Evolutionary conservation across 2,329 filamentous ascomycete genomes (phyloP), one percentile per base, ranked within the genome.

Genomic region (Hypoxylon rubiginosum): DNA sequence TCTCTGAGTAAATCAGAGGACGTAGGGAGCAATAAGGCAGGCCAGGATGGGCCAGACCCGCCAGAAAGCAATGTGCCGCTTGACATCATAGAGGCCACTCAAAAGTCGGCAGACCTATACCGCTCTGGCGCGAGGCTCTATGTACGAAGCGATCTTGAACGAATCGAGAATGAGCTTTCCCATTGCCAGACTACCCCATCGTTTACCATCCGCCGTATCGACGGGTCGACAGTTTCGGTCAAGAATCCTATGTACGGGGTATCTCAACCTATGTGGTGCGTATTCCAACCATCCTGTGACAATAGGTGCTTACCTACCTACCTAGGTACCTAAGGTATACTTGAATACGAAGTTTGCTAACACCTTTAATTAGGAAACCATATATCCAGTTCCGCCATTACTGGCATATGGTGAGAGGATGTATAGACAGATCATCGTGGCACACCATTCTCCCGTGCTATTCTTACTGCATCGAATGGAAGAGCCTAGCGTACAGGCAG

Each of bases 401-500:
- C 59, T 75, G 73, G 71, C 52, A 50, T 13, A 28, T 66, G 5
- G 41, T 61, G 15, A 19, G 24, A 9, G n/a, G 30, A 39, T n/a
- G 3, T n/a, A 4, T 9, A 54, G 62, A 56, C 66, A 64, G 3
- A 52, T 63, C n/a, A n/a, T n/a, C n/a, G n/a, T 19, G 63, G 51
- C 43, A 59, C 62, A 53, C 52, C 58, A 21, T 57, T 68, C 57
- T 57, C 66, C 71, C 58, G 34, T 53, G 56, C 49, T 75, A 70
- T 55, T 68, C 74, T 11, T 75, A 75, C 63, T 64, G 70, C 10
- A 32, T 73, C 57, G 54, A 67, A 4, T 75, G 74, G 74, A 28
- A 19, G 9, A 73, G 74, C 34, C 49, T 51, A 17, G 62, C 68
- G 21, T 13, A 24, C 30, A 34, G 15, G n/a, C 51, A 68, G 50